Base-by-base conservation (phyloP, 2,329 filamentous ascomycete genomes). In the Colletotrichum paranaense region DNA sequence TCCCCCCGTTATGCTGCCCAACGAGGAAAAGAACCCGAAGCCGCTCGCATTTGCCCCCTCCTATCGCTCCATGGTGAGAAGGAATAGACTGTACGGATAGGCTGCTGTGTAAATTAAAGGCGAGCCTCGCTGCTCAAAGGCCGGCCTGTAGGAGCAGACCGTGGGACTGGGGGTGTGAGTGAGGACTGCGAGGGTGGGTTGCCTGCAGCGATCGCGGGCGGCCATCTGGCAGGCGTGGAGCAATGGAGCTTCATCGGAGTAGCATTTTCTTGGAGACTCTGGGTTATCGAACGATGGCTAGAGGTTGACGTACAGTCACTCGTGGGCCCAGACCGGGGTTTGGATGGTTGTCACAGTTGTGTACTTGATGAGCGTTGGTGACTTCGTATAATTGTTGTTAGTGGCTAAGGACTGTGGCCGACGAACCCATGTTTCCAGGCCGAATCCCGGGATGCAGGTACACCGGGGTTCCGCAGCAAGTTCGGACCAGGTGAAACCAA, bases 201-300 rank as follows among this genome's bases (percentile, higher is more conserved):
- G 46, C 42, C 19, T 56, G 49, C 62, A n/a, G 22, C 42, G 62
- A 71, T 73, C 60, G 55, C 56, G 56, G 70, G 70, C 28, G 35
- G 38, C 46, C 60, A 73, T 71, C 62, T 62, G 8, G 12, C 22
- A 22, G 49, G 60, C 35, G 59, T 65, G 66, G 55, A 35, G 42
- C 38, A 42, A 5, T 42, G 38, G 38, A 42, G 38, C 38, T 24
- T 14, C 42, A 5, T 52, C 22, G 35, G 38, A 28, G 64, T 19
- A 22, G 14, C 16, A 62, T 14, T 55, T 32, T 32, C 63, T 49
- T 24, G 59, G 38, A 62, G 59, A 62, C 38, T 28, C 42, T 63
- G 69, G 69, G 30, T 58, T 58, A 72, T 72, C 64, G 64, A 72
- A 63, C 52, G 64, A 72, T 72, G 62, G 30, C 38, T 32, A 19